Evolutionary conservation across 169 alveolate genomes (phyloP).

Genomic region (Eimeria tenella): DNA sequence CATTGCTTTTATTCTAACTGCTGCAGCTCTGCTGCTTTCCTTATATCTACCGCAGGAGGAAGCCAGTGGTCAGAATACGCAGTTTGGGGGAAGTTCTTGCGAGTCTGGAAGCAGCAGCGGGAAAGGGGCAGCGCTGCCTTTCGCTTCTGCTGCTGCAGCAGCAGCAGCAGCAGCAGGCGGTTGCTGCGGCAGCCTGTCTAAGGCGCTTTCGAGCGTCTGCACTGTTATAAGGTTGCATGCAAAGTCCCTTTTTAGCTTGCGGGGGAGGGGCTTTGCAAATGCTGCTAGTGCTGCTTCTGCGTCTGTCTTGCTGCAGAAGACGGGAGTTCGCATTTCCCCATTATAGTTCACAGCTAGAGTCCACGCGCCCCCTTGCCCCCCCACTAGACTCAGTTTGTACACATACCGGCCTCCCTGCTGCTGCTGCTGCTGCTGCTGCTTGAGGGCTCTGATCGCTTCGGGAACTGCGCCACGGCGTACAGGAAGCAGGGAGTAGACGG

Average conservation of each 20-base stretch:
- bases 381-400: not conserved
- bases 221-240: too few relatives aligned
- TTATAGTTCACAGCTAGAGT: not conserved
- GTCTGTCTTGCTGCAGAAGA: slow-evolving; percentile 30
- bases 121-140: not conserved
- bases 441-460: not conserved
- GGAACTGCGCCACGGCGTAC: not conserved
- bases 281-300: not conserved
- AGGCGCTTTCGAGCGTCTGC: too few relatives aligned
- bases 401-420: not conserved
- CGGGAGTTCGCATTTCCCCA: not conserved
- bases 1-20: too few relatives aligned
- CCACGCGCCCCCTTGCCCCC: not conserved
- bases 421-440: slow-evolving; percentile 24
- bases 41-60: too few relatives aligned
- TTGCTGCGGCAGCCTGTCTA: not conserved
- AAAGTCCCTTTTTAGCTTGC: too few relatives aligned
- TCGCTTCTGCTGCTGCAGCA: not conserved
- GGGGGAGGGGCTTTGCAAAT: too few relatives aligned
- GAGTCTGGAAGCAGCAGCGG: not conserved
- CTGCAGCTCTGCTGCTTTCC: too few relatives aligned
- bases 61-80: too few relatives aligned
- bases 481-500: not conserved
- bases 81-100: not conserved
- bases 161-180: not conserved